phyloP scores from a whole-genome alignment of 2,329 filamentous ascomycete species.

The Colletotrichum tabaci region DNA sequence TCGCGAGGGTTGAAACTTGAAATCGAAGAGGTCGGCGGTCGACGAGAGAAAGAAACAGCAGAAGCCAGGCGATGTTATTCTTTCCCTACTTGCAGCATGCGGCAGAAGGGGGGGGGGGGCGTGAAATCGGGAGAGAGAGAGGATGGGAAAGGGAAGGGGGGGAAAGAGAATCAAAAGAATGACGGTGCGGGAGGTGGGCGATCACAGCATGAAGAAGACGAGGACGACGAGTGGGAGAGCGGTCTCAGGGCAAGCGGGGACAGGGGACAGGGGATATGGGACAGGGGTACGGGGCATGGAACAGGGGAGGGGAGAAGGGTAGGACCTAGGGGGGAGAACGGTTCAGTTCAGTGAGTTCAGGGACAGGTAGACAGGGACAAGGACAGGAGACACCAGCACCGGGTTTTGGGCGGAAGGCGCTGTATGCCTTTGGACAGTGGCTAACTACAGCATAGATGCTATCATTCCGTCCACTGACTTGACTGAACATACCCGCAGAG shows the following conservation, averaged over 20 bases:
- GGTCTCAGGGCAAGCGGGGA: conserved; percentile 15
- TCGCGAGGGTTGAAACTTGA: conserved; percentile 13
- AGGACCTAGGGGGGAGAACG: too few species aligned
- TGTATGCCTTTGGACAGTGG: too few species aligned
- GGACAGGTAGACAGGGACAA: too few species aligned
- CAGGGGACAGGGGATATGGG: conserved; percentile 5
- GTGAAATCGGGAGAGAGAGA: conserved; percentile 22
- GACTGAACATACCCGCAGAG: too few species aligned
- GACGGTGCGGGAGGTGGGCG: conserved; percentile 34
- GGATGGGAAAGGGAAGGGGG: conserved; percentile 5
- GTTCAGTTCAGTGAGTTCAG: too few species aligned
- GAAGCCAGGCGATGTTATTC: conserved; percentile 17
- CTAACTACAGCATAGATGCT: too few species aligned
- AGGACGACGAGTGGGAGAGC: conserved; percentile 35
- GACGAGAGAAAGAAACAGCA: neutral
- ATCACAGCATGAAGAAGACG: conserved; percentile 39
- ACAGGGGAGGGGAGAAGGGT: neutral
- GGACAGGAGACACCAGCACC: too few species aligned
- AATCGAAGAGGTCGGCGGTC: too few species aligned
- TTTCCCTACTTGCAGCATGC: conserved; percentile 30
- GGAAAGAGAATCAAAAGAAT: conserved; percentile 28
- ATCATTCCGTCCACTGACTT: too few species aligned
- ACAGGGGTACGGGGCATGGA: conserved; percentile 15
- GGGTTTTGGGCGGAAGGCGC: too few species aligned
- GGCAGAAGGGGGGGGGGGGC: conserved; percentile 18